Evolutionary conservation across 129 eudicot species (phyloP).

Genomic region (Solidago caesia): DNA sequence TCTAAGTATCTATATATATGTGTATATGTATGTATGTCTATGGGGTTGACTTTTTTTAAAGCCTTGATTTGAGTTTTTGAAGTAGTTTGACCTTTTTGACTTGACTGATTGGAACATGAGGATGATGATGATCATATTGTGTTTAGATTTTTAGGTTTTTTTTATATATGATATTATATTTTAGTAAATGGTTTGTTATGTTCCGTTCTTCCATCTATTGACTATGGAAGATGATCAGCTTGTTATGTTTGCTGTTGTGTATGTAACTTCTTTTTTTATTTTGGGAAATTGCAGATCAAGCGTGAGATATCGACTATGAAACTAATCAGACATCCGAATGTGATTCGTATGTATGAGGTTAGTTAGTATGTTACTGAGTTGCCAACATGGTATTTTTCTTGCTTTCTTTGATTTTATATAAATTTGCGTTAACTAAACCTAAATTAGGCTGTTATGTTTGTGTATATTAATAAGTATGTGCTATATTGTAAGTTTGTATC

Average conservation of each 20-base stretch:
- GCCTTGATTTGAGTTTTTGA: slow-evolving; percentile 3
- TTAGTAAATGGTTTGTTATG: not conserved
- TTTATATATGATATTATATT: not conserved
- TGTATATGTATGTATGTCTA: not conserved
- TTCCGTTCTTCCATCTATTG: slow-evolving; percentile 6
- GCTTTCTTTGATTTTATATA: not conserved
- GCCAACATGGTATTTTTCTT: not conserved
- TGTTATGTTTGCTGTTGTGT: slow-evolving; percentile 18
- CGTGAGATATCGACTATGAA: slow-evolving; percentile 98
- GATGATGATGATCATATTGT: not conserved
- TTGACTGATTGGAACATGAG: not conserved
- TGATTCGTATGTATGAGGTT: slow-evolving; percentile 91
- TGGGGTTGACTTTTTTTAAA: slow-evolving; percentile 17
- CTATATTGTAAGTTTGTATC: not conserved
- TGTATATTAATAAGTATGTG: not conserved
- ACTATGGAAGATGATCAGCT: not conserved
- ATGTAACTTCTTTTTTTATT: slow-evolving; percentile 2
- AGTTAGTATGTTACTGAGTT: slow-evolving; percentile 16
- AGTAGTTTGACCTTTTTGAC: not conserved
- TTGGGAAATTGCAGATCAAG: slow-evolving; percentile 67
- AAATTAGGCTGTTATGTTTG: slow-evolving; percentile 8
- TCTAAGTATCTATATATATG: not conserved
- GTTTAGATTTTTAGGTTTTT: not conserved
- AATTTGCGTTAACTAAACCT: not conserved
- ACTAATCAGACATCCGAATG: slow-evolving; percentile 88